Evolutionary conservation across 1,284 basidiomycete species (phyloP).

Genomic region (Pseudozyma thailandica): DNA sequence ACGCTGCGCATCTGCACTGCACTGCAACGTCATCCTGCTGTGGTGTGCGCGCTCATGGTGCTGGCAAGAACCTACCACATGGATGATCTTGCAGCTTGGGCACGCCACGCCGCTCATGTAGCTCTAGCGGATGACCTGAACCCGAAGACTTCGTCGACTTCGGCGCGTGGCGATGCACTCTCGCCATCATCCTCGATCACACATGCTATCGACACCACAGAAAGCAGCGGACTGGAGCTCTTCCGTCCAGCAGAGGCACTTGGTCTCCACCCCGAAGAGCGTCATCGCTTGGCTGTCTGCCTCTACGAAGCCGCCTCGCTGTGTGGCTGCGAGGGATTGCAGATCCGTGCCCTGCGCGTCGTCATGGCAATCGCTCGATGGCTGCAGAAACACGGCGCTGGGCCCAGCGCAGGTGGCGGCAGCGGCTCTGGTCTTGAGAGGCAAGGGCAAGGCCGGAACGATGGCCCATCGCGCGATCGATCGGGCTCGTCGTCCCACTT

Average conservation of each 20-base stretch:
- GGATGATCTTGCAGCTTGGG: conserved; percentile 78
- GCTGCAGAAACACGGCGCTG: conserved; percentile 50
- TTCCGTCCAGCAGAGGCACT: conserved; percentile 56
- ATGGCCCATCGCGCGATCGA: conserved; percentile 31
- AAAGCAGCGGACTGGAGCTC: conserved; percentile 49
- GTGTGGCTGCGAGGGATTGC: conserved; percentile 85
- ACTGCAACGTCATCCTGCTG: conserved; percentile 86
- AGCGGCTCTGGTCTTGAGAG: conserved; percentile 25
- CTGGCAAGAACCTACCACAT: conserved; percentile 85
- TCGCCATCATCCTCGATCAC: conserved; percentile 31
- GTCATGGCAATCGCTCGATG: conserved; percentile 57
- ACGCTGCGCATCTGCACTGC: conserved; percentile 84
- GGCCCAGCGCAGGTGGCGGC: conserved; percentile 20
- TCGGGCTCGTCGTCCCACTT: conserved; percentile 28
- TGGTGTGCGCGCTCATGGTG: conserved; percentile 85
- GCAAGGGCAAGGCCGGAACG: conserved; percentile 31
- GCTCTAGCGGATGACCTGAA: conserved; percentile 51
- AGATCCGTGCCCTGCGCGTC: conserved; percentile 75
- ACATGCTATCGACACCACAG: conserved; percentile 19
- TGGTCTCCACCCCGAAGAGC: conserved; percentile 70
- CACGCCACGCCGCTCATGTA: conserved; percentile 88
- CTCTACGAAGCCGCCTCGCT: conserved; percentile 93
- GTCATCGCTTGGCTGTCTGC: conserved; percentile 85
- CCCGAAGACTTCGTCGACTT: conserved; percentile 27
- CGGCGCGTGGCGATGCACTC: conserved; percentile 22